Evolutionary conservation across 495 filamentous ascomycete genomes (phyloP), one percentile per base, ranked within the genome.

Genomic region (Trichocladium antarcticum): DNA sequence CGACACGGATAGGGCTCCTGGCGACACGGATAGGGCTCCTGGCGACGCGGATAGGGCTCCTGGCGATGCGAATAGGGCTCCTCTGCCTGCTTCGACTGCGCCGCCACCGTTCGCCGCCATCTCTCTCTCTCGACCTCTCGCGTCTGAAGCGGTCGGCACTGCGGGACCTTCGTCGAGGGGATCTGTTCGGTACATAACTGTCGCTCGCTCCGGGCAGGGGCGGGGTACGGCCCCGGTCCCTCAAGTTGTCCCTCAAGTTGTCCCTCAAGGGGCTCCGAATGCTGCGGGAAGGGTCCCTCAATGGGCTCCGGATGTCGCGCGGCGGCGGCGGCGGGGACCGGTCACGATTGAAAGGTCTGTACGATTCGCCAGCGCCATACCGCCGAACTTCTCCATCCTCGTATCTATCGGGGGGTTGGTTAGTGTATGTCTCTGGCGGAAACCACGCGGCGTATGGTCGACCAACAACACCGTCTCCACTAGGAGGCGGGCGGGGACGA

Each of bases 301-400:
- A 35, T 0, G 71, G 70, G 51, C 69, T 73, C 47, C 71, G 62
- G 42, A 64, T 64, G 47, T 68, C 60, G 28, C 66, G 62, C 28
- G 66, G 69, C 4, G 9, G 31, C 10, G 31, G 31, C 31, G 31
- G 31, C 4, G 31, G 31, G 11, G 72, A 70, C 21, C 71, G 68
- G 47, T 69, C 67, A 6, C 72, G 65, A 49, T 70, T 72, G 43
- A 64, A 68, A 5, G 75, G 75, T 29, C 74, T 58, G 53, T 77
- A 79, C 15, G 71, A 74, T 61, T 79, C 75, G 0, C 75, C 75
- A n/a, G 68, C 72, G 22, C 75, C 75, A 55, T 76, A 74, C 49
- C 68, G 68, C 35, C 72, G 67, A 16, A 77, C 74, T 57, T 77
- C 73, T 5, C 75, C 75, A 37, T 77, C 74, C 48, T 75, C 73